Evolutionary conservation across 768 basidiomycete genomes (phyloP).

Genomic region (Albatrellus ellisii): DNA sequence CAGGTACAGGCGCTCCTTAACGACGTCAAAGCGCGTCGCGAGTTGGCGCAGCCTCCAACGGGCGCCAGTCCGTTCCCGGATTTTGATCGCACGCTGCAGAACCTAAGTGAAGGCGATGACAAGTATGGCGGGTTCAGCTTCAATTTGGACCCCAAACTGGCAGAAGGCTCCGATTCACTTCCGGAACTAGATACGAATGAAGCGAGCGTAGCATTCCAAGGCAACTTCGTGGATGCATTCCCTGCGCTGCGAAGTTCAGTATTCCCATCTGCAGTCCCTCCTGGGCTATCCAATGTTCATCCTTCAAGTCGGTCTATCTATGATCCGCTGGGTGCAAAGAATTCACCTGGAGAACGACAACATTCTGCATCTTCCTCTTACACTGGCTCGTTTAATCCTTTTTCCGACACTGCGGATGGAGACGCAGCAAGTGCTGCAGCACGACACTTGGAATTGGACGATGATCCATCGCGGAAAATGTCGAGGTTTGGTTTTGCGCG

Average conservation of each 20-base stretch:
- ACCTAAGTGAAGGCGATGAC: constrained; percentile 48
- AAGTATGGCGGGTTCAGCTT: constrained; percentile 70
- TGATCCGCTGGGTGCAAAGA: constrained; percentile 33
- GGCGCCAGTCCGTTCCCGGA: constrained; percentile 71
- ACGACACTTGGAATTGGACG: constrained; percentile 33
- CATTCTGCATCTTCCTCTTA: constrained; percentile 38
- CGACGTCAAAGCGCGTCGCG: constrained; percentile 67
- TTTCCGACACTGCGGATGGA: constrained; percentile 48
- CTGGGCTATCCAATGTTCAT: constrained; percentile 39
- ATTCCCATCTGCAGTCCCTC: constrained; percentile 32
- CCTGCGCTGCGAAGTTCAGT: constrained; percentile 38
- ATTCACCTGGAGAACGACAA: constrained; percentile 32
- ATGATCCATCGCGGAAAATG: constrained; percentile 50
- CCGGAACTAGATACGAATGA: constrained; percentile 26
- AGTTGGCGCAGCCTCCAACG: constrained; percentile 31
- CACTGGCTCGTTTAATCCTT: constrained; percentile 71
- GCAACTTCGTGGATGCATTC: constrained; percentile 59
- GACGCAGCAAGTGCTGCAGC: constrained; percentile 17
- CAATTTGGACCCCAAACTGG: constrained; percentile 71
- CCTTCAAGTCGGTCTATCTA: constrained; percentile 38
- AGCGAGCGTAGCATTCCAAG: constrained; percentile 43
- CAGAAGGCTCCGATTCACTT: constrained; percentile 32
- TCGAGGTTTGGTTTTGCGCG: constrained; percentile 71
- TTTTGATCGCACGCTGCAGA: constrained; percentile 73
- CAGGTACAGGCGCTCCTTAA: constrained; percentile 77